Evolutionary conservation across 2,329 filamentous ascomycete species (phyloP).

Genomic region (Trichophyton mentagrophytes): DNA sequence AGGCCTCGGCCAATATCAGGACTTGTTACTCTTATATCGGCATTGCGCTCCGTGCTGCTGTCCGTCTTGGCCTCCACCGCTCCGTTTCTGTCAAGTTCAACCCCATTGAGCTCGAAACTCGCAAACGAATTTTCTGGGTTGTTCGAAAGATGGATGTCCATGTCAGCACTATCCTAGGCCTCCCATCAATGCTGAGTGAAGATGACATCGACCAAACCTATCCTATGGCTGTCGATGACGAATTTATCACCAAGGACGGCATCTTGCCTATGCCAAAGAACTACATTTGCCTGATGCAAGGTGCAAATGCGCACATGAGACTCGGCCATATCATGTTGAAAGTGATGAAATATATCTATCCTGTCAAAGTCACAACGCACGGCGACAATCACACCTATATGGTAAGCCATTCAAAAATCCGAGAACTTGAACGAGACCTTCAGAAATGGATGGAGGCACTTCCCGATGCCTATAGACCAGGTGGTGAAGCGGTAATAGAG

Average conservation of each 20-base stretch:
- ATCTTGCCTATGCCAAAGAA: conserved; percentile 43
- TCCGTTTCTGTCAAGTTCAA: conserved; percentile 56
- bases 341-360: conserved; percentile 52
- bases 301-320: conserved; percentile 47
- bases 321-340: conserved; percentile 47
- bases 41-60: conserved; percentile 60
- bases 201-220: conserved; percentile 41
- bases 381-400: conserved; percentile 45
- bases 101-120: conserved; percentile 59
- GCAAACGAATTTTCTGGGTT: conserved; percentile 50
- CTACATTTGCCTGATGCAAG: conserved; percentile 44
- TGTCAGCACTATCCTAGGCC: conserved; percentile 37
- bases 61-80: conserved; percentile 66
- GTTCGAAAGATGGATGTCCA: conserved; percentile 40
- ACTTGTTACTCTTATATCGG: conserved; percentile 71
- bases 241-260: conserved; percentile 35
- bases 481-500: conserved; percentile 60
- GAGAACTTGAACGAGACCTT: conserved; percentile 51
- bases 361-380: conserved; percentile 40
- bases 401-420: conserved; percentile 51
- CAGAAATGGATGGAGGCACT: conserved; percentile 53
- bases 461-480: conserved; percentile 65
- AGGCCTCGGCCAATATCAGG: conserved; percentile 64
- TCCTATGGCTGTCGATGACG: conserved; percentile 34
- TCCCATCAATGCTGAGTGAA: conserved; percentile 38